These are phyloP conservation scores for Heterobasidion parviporum DNA, from an alignment of 1,284 basidiomycete species.

Conservation along the genomic window DNA sequence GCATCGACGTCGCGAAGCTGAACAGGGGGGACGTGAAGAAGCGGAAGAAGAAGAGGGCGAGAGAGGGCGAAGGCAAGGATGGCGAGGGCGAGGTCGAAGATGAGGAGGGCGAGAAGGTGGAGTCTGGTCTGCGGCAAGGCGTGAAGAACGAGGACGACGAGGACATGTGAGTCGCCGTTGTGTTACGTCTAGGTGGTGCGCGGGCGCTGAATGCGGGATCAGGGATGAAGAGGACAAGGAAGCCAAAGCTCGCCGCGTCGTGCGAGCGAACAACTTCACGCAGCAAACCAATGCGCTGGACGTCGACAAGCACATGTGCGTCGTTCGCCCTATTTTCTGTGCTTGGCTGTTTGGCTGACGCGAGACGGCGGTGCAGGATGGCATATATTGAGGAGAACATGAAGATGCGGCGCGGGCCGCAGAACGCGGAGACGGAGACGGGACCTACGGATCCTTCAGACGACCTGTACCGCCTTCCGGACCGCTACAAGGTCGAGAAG, in stretches of 20 bases:
- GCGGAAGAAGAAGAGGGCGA: constrained; percentile 46
- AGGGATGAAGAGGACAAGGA: constrained; percentile 59
- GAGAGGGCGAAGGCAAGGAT: constrained; percentile 39
- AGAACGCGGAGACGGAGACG: constrained; percentile 38
- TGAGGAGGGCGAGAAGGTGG: background rate
- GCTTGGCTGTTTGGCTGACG: background rate
- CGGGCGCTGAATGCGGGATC: background rate
- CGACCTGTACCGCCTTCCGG: constrained; percentile 74
- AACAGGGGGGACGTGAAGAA: constrained; percentile 78
- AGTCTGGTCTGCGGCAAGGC: background rate
- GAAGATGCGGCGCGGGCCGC: constrained; percentile 60
- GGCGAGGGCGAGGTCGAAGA: constrained; percentile 40
- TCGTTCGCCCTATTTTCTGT: constrained; percentile 5
- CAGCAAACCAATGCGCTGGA: constrained; percentile 94
- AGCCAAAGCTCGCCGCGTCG: constrained; percentile 63
- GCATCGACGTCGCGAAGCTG: constrained; percentile 82
- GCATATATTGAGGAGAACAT: constrained; percentile 95
- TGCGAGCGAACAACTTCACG: constrained; percentile 90
- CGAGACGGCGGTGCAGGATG: constrained; percentile 60
- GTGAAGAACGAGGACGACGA: constrained; percentile 30
- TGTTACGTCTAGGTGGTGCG: background rate
- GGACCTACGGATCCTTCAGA: constrained; percentile 59
- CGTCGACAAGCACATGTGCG: constrained; percentile 96
- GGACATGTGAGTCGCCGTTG: constrained; percentile 17
- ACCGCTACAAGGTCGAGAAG: constrained; percentile 59